Base-by-base conservation (phyloP, 2,329 filamentous ascomycete genomes). In the Apiospora kogelbergensis region DNA sequence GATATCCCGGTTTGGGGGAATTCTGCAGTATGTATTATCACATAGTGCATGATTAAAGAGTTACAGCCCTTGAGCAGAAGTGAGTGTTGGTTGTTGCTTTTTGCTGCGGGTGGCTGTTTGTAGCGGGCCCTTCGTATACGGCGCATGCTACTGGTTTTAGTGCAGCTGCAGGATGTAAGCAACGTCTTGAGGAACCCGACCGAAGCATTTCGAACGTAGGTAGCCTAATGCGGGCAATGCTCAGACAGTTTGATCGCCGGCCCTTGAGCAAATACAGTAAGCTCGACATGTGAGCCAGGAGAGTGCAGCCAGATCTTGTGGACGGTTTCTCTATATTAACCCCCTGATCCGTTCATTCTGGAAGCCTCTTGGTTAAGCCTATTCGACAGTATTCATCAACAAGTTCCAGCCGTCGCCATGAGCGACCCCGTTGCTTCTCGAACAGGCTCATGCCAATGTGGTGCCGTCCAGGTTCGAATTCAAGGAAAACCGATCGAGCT, bases 371-470 rank as follows among this genome's bases (percentile, higher is more conserved):
- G 6, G 22, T 11, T 22, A 24, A 48, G 22, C 24, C 24, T 10
- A 33, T 33, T 37, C 9, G 1, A 37, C 26, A n/a, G 9, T 37
- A 30, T 20, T 2, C 40, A 60, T 6, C 33, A 1, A 33, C 7
- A 10, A n/a, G 2, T 11, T 6, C 20, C 9, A 7, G 37, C 7
- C 9, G 4, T n/a, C 17, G 37, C 17, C 17, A 60, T 60, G 53
- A 37, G 53, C 53, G 30, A 60, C 17, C 6, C 20, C 5, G 20
- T 20, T n/a, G 26, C 30, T 22, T n/a, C 53, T n/a, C 53, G 26
- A n/a, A 60, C 22, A 22, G 63, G 63, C 41, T 65, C 63, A 6
- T 65, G 63, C 41, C 24, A 11, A n/a, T 65, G 63, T 22, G 63
- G 63, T 22, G 63, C 41, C 33, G 24, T 65, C 15, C 41, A 26